A percentile compares a stretch with the other conserved stretches of the same genome.
These are phyloP conservation scores for Phytophthora chlamydospora DNA, from an alignment of 352 stramenopile genomes.

Conservation along the genomic window DNA sequence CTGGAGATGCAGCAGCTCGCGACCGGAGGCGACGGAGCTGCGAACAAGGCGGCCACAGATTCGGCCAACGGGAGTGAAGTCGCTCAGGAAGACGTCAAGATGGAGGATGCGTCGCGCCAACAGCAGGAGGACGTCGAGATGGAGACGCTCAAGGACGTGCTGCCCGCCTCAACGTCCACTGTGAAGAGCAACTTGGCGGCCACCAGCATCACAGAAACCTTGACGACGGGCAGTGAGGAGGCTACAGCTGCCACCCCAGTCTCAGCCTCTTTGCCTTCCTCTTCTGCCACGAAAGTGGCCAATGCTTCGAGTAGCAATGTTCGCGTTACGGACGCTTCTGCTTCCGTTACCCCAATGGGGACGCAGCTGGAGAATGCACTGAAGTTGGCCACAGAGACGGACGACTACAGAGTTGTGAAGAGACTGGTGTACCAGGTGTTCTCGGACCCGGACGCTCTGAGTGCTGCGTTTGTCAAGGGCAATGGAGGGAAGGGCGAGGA, in stretches of 20 bases:
- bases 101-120: constrained; percentile 43
- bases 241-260: neutral
- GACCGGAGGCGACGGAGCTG: constrained; percentile 6
- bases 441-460: constrained; percentile 63
- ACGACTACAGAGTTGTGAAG: constrained; percentile 64
- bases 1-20: constrained; percentile 51
- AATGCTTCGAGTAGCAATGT: neutral
- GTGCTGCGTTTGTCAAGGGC: constrained; percentile 49
- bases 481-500: constrained; percentile 14
- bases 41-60: constrained; percentile 16
- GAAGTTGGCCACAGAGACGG: constrained; percentile 38
- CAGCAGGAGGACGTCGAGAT: constrained; percentile 35
- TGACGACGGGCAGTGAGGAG: neutral
- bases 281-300: neutral
- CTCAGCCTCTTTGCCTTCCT: neutral
- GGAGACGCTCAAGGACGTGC: constrained; percentile 32
- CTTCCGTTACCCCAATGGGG: constrained; percentile 34
- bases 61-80: neutral
- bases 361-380: constrained; percentile 51
- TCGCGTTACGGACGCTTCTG: neutral
- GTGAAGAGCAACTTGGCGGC: constrained; percentile 23
- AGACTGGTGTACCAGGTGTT: constrained; percentile 75
- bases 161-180: constrained; percentile 10
- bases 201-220: constrained; percentile 15
- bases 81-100: constrained; percentile 47